These are phyloP conservation scores for Blastocystis sp. DNA, from an alignment of 352 stramenopile genomes.

Conservation along the genomic window DNA sequence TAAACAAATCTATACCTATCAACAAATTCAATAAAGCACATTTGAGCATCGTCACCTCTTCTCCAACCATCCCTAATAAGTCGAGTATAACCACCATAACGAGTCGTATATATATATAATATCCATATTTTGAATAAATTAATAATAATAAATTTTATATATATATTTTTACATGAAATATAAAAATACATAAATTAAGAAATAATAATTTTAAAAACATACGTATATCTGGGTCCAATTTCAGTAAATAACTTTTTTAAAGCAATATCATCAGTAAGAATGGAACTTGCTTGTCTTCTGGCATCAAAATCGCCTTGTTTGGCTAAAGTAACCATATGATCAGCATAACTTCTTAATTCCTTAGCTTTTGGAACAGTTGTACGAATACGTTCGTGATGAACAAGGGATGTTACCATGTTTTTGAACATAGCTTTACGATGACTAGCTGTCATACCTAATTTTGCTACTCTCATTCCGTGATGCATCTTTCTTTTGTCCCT, in stretches of 20 bases:
- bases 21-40: conserved; percentile 68
- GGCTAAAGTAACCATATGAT: conserved; percentile 63
- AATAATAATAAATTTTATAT: conserved; percentile 44
- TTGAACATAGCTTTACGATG: conserved; percentile 63
- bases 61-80: conserved; percentile 65
- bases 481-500: no score
- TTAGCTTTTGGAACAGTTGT: conserved; percentile 70
- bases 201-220: conserved; percentile 61
- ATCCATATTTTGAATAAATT: conserved; percentile 1
- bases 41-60: conserved; percentile 61
- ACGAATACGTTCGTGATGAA: conserved; percentile 67
- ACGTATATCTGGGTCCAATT: conserved; percentile 44
- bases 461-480: no score
- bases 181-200: conserved; percentile 53
- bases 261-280: no score
- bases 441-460: conserved; percentile 56
- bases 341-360: conserved; percentile 61
- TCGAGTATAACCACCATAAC: conserved; percentile 62
- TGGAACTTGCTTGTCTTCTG: no score
- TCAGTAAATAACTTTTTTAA: not conserved
- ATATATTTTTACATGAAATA: not conserved
- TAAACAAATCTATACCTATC: conserved; percentile 48
- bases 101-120: no score
- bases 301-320: conserved; percentile 68
- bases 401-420: conserved; percentile 65